These are phyloP conservation scores for Podaxis sp. DNA, from an alignment of 768 basidiomycete species.

Conservation along the genomic window DNA sequence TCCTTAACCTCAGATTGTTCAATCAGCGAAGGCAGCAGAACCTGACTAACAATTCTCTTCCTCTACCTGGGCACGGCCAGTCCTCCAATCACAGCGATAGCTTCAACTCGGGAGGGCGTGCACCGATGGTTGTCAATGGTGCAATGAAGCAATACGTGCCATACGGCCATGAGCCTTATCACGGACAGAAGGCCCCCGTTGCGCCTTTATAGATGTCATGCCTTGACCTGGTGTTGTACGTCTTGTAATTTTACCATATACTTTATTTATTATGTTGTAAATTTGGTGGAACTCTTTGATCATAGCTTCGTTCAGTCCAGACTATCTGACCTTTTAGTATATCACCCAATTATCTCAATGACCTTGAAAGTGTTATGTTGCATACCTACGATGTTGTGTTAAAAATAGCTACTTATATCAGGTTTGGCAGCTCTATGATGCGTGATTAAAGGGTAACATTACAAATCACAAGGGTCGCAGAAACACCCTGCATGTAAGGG, in stretches of 20 bases:
- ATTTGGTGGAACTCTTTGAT: too few relatives aligned
- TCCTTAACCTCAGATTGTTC: slow-evolving; percentile 9
- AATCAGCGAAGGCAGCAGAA: not conserved
- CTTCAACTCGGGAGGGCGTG: not conserved
- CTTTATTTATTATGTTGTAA: too few relatives aligned
- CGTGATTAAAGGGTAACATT: too few relatives aligned
- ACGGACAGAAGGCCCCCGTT: not conserved
- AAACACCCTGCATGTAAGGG: too few relatives aligned
- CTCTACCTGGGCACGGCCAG: not conserved
- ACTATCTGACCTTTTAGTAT: too few relatives aligned
- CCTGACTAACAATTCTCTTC: not conserved
- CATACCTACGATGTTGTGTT: too few relatives aligned
- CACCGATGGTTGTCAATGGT: not conserved
- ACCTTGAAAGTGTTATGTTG: too few relatives aligned
- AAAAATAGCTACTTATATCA: too few relatives aligned
- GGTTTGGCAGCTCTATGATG: too few relatives aligned
- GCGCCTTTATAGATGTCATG: not conserved
- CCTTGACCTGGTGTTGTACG: not conserved
- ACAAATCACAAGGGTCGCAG: too few relatives aligned
- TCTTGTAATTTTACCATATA: not conserved
- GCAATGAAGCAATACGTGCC: not conserved
- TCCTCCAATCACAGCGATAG: not conserved
- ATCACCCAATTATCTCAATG: too few relatives aligned
- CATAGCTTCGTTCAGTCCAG: too few relatives aligned
- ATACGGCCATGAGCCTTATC: not conserved